These are phyloP conservation scores for Sedum album DNA, from an alignment of 164 flowering plant genomes.

Conservation along the genomic window DNA sequence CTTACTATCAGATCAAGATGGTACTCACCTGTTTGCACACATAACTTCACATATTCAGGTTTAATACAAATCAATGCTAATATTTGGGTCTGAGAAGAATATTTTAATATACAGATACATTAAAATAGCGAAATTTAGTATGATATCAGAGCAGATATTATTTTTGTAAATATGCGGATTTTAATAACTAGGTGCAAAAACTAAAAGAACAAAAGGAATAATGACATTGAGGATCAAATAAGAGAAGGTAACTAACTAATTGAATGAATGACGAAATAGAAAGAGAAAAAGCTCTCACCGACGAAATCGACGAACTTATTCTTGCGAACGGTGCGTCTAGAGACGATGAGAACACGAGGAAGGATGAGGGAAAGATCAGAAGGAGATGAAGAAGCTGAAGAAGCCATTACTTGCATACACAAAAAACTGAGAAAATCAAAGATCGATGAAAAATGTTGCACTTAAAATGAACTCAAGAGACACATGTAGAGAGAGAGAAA, in stretches of 20 bases:
- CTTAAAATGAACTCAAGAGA: not conserved
- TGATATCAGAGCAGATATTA: no score
- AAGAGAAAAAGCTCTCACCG: constrained; percentile 27
- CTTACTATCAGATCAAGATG: constrained; percentile 92
- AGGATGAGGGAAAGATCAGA: constrained; percentile 50
- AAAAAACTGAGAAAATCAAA: not conserved
- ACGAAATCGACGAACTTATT: constrained; percentile 86
- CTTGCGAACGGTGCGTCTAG: constrained; percentile 70
- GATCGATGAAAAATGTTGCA: not conserved
- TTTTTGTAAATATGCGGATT: no score
- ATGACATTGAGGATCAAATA: no score
- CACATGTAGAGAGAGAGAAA: not conserved
- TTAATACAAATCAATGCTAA: no score
- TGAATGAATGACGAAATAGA: not conserved
- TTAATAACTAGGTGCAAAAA: no score
- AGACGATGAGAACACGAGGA: constrained; percentile 72
- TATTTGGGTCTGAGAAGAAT: no score
- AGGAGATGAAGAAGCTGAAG: not conserved
- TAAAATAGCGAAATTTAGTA: no score
- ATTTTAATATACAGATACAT: no score
- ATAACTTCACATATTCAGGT: not conserved
- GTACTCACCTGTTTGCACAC: constrained; percentile 56
- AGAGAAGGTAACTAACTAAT: not conserved
- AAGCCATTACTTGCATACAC: not conserved
- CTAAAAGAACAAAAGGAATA: no score